Evolutionary conservation across 768 basidiomycete genomes (phyloP), one percentile per base, ranked within the genome.

Genomic region (Kwoniella europaea): DNA sequence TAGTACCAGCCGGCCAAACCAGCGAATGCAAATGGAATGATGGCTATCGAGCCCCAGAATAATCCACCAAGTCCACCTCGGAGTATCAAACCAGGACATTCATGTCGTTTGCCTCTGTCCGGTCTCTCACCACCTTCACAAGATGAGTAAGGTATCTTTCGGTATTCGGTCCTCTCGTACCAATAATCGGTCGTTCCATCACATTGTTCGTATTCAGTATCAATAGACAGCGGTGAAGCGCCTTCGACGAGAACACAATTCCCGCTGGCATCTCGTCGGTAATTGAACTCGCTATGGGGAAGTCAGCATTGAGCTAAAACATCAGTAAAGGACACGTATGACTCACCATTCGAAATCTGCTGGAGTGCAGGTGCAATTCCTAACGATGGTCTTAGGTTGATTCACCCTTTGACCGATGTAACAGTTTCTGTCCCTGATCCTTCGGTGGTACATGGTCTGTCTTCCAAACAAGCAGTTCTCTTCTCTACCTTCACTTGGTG

Each of bases 281-380:
- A 86, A 83, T 99, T 99, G 86, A 94, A 98, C 86, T 98, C 96
- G 79, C 96, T 98, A 74, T 0, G 65, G 57, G 29, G 29, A n/a
- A 61, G 42, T 76, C 63, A 73, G 44, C 24, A 22, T 43, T 16
- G n/a, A 35, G 2, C 13, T 15, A 46, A 55, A 67, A 35, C 35
- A 35, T 6, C 1, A 43, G 29, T 12, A 62, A 6, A 29, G 3
- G 62, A 41, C 10, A 44, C 58, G 58, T 18, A 15, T 7, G 7
- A 79, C 90, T 67, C 68, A 94, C 96, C 97, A 99, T 85, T 99
- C 97, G 81, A 98, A 98, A 84, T 99, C 97, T 0, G 86, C 86
- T 12, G 82, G 74, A 0, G 85, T 84, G 76, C 97, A 98, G 0
- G 87, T 82, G 78, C 97, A 99, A 66, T 91, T 90, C 50, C 87